Evolutionary conservation across 2,329 filamentous ascomycete genomes (phyloP).

Genomic region (Arthrobotrys conoides): DNA sequence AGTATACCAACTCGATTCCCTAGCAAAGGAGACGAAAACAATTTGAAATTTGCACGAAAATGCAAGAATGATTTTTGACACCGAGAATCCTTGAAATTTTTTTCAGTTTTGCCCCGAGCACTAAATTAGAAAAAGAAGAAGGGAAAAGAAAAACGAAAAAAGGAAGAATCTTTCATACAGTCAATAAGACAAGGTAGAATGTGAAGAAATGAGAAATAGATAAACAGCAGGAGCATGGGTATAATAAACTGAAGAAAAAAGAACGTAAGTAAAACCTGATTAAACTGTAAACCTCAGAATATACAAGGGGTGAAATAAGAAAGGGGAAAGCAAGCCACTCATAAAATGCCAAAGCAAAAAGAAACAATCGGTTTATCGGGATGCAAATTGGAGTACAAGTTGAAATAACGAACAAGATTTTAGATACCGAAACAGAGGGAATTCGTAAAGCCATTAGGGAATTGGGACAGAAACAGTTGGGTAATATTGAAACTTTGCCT

Average conservation of each 20-base stretch:
- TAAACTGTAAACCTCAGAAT: conserved; percentile 23
- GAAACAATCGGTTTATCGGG: conserved; percentile 21
- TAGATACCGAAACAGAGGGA: conserved; percentile 19
- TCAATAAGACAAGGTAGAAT: conserved; percentile 25
- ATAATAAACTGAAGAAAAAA: conserved; percentile 63
- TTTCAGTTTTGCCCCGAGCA: conserved; percentile 37
- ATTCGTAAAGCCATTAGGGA: conserved; percentile 32
- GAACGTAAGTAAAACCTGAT: conserved; percentile 27
- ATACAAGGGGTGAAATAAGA: conserved; percentile 57
- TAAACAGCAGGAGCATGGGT: conserved; percentile 31
- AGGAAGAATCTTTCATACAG: conserved; percentile 56
- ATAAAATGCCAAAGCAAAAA: conserved; percentile 26
- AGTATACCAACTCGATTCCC: conserved; percentile 30
- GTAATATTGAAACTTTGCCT: conserved; percentile 31
- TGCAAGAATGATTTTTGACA: conserved; percentile 27
- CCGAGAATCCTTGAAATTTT: conserved; percentile 44
- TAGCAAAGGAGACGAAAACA: conserved; percentile 62
- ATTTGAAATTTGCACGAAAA: conserved; percentile 45
- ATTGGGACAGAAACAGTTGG: conserved; percentile 45
- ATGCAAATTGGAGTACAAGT: conserved; percentile 17
- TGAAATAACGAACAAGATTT: conserved; percentile 18
- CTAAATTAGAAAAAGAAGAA: conserved; percentile 52
- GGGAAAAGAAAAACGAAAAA: conserved; percentile 50
- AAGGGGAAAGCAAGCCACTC: conserved; percentile 19
- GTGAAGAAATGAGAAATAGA: not conserved